phyloP scores from a whole-genome alignment of 257 asterid species.

The Solanum pennellii region DNA sequence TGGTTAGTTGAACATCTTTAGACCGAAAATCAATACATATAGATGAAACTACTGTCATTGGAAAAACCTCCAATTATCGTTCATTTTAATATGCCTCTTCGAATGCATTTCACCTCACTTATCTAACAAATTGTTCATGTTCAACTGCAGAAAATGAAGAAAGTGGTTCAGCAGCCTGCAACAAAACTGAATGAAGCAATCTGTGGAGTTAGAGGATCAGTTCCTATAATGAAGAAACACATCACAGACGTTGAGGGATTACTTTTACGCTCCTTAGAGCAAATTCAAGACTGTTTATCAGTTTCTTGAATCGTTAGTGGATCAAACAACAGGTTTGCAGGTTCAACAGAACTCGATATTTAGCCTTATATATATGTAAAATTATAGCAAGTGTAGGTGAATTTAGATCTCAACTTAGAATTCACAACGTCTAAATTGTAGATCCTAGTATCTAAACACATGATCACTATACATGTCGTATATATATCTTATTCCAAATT shows the following conservation, averaged over 20 bases:
- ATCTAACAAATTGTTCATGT: background rate
- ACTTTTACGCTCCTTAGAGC: constrained; percentile 21
- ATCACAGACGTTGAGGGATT: constrained; percentile 46
- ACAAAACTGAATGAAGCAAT: constrained; percentile 35
- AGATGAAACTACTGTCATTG: background rate
- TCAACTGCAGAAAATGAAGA: constrained; percentile 33
- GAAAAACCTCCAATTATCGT: background rate
- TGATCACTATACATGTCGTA: background rate
- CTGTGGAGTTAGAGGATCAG: constrained; percentile 24
- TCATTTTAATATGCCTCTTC: background rate
- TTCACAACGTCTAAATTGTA: background rate
- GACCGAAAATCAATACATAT: background rate
- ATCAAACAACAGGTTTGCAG: background rate
- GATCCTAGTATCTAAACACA: background rate
- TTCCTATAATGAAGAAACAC: constrained; percentile 28
- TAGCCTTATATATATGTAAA: background rate
- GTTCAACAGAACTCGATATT: background rate
- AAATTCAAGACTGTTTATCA: background rate
- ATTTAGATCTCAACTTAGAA: background rate
- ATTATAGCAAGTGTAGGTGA: background rate
- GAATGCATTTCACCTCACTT: background rate
- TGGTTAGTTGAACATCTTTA: background rate
- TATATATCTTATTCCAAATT: background rate
- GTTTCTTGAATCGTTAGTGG: background rate
- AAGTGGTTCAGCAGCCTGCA: constrained; percentile 25